Conservation (phyloP, 2,329 filamentous ascomycete genomes). For the Paramyrothecium sp. region DNA sequence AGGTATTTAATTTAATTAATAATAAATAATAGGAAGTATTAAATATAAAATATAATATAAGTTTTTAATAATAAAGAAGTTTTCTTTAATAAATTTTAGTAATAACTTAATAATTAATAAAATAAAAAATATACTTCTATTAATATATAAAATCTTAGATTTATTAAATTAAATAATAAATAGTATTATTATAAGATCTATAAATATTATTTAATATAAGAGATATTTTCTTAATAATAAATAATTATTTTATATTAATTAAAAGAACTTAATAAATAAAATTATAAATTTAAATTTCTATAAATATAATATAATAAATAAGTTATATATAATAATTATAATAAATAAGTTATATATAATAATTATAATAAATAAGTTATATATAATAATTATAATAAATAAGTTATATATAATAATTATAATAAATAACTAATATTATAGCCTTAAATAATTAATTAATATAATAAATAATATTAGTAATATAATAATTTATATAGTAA, state of each 20-base stretch:
- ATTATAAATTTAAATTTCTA: constrained; percentile 10
- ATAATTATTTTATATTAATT: neutral
- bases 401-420: constrained; percentile 25
- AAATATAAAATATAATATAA: constrained; percentile 18
- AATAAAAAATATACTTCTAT: constrained; percentile 1
- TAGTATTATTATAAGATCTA: constrained; percentile 16
- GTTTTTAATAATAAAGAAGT: constrained; percentile 16
- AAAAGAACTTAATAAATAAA: constrained; percentile 19
- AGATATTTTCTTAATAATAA: constrained; percentile 10
- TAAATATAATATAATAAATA: constrained; percentile 15
- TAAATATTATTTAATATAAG: constrained; percentile 14
- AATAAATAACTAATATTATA: constrained; percentile 12
- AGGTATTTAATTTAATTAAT: constrained; percentile 27
- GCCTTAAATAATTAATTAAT: constrained; percentile 7
- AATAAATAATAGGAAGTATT: too few species aligned
- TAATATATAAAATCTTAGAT: constrained; percentile 10
- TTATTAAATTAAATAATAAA: constrained; percentile 1
- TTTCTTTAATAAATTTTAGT: constrained; percentile 16
- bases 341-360: constrained; percentile 23
- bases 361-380: constrained; percentile 20
- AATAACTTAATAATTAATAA: constrained; percentile 14
- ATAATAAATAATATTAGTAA: constrained; percentile 26
- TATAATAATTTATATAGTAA: too few species aligned
- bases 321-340: constrained; percentile 24
- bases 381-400: constrained; percentile 17